phyloP scores from a whole-genome alignment of 75 land plant genomes.

The Chamaecyparis obtusa region DNA sequence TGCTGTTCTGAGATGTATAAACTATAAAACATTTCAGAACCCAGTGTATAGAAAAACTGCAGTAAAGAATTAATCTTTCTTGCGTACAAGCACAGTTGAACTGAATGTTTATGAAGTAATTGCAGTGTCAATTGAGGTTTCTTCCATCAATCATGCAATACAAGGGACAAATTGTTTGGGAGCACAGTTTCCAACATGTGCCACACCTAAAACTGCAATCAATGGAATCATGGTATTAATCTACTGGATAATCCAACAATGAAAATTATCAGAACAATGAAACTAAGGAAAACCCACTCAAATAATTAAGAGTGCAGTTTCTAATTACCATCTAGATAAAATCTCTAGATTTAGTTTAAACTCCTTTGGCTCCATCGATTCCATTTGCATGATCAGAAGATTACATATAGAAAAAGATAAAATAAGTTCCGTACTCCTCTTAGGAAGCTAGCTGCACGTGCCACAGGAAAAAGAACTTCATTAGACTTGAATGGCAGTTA shows the following conservation, averaged over 20 bases:
- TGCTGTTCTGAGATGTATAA: neutral
- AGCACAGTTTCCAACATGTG: neutral
- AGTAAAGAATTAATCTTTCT: neutral
- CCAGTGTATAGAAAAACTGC: neutral
- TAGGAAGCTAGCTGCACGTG: neutral
- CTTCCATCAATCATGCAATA: neutral
- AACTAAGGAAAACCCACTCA: neutral
- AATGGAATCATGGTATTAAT: constrained; percentile 5
- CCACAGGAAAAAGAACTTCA: neutral
- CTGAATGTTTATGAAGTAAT: neutral
- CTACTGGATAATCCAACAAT: neutral
- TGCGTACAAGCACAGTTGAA: neutral
- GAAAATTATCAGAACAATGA: neutral
- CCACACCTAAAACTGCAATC: neutral
- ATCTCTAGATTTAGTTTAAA: neutral
- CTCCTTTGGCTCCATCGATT: neutral
- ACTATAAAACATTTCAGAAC: neutral
- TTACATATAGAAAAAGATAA: neutral
- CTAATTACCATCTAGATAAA: neutral
- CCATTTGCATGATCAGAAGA: neutral
- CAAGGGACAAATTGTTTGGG: neutral
- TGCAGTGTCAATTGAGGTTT: neutral
- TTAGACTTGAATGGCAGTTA: neutral
- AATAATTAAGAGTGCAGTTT: neutral
- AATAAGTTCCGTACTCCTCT: neutral